A percentile compares a stretch with the other conserved stretches of the same genome.
Conservation (phyloP, 1,284 basidiomycete species). For the Apiotrichum gamsii region DNA sequence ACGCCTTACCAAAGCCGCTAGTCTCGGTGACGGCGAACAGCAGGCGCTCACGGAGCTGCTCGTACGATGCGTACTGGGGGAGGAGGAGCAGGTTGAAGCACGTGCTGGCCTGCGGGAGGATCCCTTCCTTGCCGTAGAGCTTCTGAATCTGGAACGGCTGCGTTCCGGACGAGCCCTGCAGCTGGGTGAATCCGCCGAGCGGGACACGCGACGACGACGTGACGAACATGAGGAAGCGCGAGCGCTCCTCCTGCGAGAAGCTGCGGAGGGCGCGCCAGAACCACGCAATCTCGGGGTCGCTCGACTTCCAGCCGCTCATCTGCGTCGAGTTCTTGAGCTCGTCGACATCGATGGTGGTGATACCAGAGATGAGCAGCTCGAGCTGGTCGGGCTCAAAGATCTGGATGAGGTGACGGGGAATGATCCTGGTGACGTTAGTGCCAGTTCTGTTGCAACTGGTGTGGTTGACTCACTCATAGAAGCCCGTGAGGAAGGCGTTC, state of each 20-base stretch:
- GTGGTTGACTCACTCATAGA: conserved; percentile 74
- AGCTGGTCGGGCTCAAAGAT: conserved; percentile 95
- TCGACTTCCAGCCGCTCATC: conserved; percentile 47
- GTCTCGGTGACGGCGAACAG: conserved; percentile 88
- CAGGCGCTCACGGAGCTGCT: conserved; percentile 82
- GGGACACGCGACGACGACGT: conserved; percentile 90
- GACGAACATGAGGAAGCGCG: conserved; percentile 93
- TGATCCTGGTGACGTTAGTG: conserved; percentile 28
- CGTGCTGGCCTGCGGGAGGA: conserved; percentile 45
- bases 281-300: conserved; percentile 92
- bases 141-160: conserved; percentile 96
- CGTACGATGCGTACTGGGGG: conserved; percentile 85
- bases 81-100: conserved; percentile 60
- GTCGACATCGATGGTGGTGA: conserved; percentile 97
- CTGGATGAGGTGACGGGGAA: conserved; percentile 47
- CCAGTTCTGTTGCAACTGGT: too few relatives aligned
- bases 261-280: conserved; percentile 99
- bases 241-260: conserved; percentile 93
- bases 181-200: conserved; percentile 81
- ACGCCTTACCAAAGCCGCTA: conserved; percentile 72
- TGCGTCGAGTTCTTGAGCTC: conserved; percentile 82
- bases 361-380: conserved; percentile 92
- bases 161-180: conserved; percentile 88
- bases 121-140: conserved; percentile 49
- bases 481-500: conserved; percentile 80